Base-by-base conservation (phyloP, 2,329 filamentous ascomycete genomes). In the Penicillium sp. region DNA sequence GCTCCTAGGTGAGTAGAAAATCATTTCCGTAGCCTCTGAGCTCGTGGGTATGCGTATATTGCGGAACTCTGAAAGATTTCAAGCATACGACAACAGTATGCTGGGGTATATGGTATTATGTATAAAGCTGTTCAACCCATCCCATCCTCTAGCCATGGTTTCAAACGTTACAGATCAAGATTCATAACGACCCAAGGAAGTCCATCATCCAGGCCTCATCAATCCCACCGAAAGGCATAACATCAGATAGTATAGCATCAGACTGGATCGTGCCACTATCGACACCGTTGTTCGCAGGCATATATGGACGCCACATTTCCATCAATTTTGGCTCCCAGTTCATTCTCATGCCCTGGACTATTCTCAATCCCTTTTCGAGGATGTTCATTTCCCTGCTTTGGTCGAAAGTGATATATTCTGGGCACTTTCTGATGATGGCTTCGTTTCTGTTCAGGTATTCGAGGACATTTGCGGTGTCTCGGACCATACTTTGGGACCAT, bases 201-300 rank as follows among this genome's bases (percentile, higher is more conserved):
- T 61, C 57, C 53, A 58, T 46, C 57, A 61, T 60, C 57, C 56
- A 61, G 15, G 46, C 43, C 44, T 60, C 58, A 33, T 60, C 58
- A 43, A 61, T 49, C 6, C 38, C 53, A 45, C 22, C 47, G n/a
- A 56, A 46, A 9, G 53, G 43, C 22, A 57, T 43, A n/a, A 43
- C 33, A 13, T 53, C 51, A n/a, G 48, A 31, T n/a, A 57, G 42
- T 7, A 50, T n/a, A 28, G 45, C n/a, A 32, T 46, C 45, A 10
- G 51, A 31, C 15, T 39, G 49, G 19, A 38, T 34, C 26, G 54
- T 52, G 6, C 44, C 32, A 13, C 31, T 29, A 13, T 45, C 44
- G 3, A 54, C 33, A 1, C 34, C 53, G 19, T 35, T 52, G 3
- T 43, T 31, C 6, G 41, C 32, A 3, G 53, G 49, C 6, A 56